These are phyloP conservation scores for Salvia hispanica DNA, from an alignment of 257 asterid genomes.

Conservation along the genomic window DNA sequence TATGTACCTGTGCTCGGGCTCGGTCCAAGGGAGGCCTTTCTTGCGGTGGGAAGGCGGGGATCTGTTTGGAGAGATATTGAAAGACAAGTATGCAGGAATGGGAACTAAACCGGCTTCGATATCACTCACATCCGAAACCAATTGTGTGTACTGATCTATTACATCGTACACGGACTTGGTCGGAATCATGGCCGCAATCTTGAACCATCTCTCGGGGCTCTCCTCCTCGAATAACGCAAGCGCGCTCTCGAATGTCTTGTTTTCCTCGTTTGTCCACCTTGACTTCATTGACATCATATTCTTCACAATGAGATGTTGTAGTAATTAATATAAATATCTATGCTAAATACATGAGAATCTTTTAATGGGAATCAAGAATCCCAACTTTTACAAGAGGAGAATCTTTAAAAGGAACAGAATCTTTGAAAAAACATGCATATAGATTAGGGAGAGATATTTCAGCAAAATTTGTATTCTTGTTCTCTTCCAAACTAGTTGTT, in stretches of 20 bases:
- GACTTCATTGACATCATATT: slow-evolving; percentile 39
- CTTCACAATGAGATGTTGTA: neutral
- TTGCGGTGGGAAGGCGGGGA: slow-evolving; percentile 37
- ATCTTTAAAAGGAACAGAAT: slow-evolving; percentile 5
- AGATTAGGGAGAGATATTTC: neutral
- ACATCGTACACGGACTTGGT: slow-evolving; percentile 78
- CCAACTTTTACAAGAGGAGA: slow-evolving; percentile 31
- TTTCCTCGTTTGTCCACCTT: slow-evolving; percentile 79
- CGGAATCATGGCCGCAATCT: slow-evolving; percentile 67
- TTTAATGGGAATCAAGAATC: slow-evolving; percentile 50
- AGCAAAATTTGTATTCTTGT: slow-evolving; percentile 21
- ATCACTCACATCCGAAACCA: slow-evolving; percentile 67
- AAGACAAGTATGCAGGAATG: slow-evolving; percentile 50
- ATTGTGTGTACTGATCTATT: slow-evolving; percentile 59
- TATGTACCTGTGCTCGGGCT: slow-evolving; percentile 73
- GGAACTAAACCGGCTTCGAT: slow-evolving; percentile 83
- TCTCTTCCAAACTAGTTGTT: neutral
- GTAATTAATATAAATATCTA: slow-evolving; percentile 24
- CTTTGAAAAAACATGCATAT: slow-evolving; percentile 17
- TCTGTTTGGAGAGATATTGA: slow-evolving; percentile 49
- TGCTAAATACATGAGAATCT: slow-evolving; percentile 35
- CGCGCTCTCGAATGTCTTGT: slow-evolving; percentile 75
- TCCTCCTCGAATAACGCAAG: slow-evolving; percentile 68
- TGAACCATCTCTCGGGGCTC: slow-evolving; percentile 68
- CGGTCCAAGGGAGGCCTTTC: slow-evolving; percentile 88